A percentile compares a stretch with the other conserved stretches of the same genome.
Conservation (phyloP, 1,139 yeast species). For the Torulaspora globosa region DNA sequence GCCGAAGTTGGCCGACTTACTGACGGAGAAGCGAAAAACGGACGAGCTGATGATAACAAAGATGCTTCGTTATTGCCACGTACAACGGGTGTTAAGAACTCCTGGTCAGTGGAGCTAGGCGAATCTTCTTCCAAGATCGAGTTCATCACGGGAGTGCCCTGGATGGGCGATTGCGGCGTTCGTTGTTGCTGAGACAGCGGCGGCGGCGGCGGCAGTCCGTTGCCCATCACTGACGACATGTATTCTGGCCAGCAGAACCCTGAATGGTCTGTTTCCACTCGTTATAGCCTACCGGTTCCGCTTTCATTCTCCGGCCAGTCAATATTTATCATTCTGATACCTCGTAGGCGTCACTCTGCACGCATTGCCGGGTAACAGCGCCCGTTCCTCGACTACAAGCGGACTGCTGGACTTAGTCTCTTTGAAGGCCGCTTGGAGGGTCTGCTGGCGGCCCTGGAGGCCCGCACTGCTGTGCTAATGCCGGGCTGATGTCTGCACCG, state of each 20-base stretch:
- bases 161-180: not conserved
- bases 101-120: conserved; percentile 10
- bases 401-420: too few species aligned
- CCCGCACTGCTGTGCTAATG: too few species aligned
- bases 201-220: conserved; percentile 3
- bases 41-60: conserved; percentile 16
- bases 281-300: not conserved
- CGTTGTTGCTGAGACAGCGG: not conserved
- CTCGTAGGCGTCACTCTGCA: not conserved
- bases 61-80: not conserved
- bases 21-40: conserved; percentile 11
- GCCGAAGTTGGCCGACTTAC: conserved; percentile 21
- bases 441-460: not conserved
- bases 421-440: not conserved
- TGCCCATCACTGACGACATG: conserved; percentile 4
- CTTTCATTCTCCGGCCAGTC: not conserved
- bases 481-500: not conserved
- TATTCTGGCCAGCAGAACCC: conserved; percentile 5
- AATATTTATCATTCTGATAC: not conserved
- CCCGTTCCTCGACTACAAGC: too few species aligned
- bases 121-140: conserved; percentile 29
- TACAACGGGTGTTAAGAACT: conserved; percentile 1
- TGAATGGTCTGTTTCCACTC: not conserved
- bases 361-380: not conserved
- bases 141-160: conserved; percentile 27